These are phyloP conservation scores for Vitis cinerea DNA, from an alignment of 164 flowering plant species.

Conservation along the genomic window DNA sequence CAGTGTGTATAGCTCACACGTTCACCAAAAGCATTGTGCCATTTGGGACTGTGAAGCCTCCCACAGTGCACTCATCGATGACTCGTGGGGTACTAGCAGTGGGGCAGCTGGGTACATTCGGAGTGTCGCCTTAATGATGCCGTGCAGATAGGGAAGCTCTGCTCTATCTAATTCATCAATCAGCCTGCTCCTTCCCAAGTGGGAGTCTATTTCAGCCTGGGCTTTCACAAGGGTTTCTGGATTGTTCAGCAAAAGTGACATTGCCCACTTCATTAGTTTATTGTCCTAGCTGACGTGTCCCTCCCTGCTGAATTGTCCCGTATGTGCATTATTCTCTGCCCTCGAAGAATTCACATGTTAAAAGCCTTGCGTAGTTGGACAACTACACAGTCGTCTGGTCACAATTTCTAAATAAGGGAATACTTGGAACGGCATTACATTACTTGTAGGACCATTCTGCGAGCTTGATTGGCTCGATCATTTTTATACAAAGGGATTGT, in stretches of 20 bases:
- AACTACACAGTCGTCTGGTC: too few relatives aligned
- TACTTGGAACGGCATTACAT: too few relatives aligned
- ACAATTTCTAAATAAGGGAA: too few relatives aligned
- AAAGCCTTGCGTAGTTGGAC: too few relatives aligned
- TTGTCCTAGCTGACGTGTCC: slow-evolving; percentile 17
- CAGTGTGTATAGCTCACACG: slow-evolving; percentile 24
- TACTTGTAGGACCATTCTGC: too few relatives aligned
- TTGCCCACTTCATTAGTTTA: slow-evolving; percentile 20
- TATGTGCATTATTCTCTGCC: neutral
- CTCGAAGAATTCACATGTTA: too few relatives aligned
- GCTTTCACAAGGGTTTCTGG: slow-evolving; percentile 8
- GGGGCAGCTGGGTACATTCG: slow-evolving; percentile 28
- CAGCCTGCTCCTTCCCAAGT: slow-evolving; percentile 12
- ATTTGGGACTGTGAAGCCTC: slow-evolving; percentile 23
- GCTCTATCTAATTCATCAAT: slow-evolving; percentile 26
- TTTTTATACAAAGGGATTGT: too few relatives aligned
- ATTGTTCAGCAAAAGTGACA: slow-evolving; percentile 16
- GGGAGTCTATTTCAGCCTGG: slow-evolving; percentile 16
- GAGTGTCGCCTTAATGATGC: slow-evolving; percentile 27
- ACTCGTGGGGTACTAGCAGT: slow-evolving; percentile 23
- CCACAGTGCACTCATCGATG: slow-evolving; percentile 24
- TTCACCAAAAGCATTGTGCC: slow-evolving; percentile 32
- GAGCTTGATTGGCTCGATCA: too few relatives aligned
- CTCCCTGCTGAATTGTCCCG: slow-evolving; percentile 11
- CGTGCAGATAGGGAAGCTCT: slow-evolving; percentile 24